Conservation (phyloP, 2,329 filamentous ascomycete genomes). For the Aspergillus sp. region DNA sequence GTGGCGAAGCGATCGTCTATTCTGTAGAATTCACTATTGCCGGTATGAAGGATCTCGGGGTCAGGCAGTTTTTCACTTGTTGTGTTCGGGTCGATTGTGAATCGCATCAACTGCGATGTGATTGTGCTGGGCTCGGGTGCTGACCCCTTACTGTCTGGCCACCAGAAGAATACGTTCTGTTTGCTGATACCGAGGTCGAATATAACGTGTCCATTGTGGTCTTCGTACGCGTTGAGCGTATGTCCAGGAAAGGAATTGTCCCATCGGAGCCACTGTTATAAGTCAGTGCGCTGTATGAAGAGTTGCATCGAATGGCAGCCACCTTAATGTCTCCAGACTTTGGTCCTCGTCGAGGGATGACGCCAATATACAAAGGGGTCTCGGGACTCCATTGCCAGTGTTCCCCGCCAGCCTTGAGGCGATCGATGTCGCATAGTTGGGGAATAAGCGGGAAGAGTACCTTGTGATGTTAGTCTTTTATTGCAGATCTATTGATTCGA, state of each 20-base stretch:
- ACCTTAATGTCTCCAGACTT: slow-evolving; percentile 38
- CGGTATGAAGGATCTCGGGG: slow-evolving; percentile 21
- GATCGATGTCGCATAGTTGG: slow-evolving; percentile 38
- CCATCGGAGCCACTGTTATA: slow-evolving; percentile 42
- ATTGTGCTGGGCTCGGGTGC: slow-evolving; percentile 34
- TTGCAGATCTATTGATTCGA: background rate
- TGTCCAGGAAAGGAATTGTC: slow-evolving; percentile 41
- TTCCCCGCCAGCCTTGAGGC: slow-evolving; percentile 43
- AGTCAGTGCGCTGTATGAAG: background rate
- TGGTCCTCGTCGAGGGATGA: slow-evolving; percentile 27
- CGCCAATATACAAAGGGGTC: slow-evolving; percentile 32
- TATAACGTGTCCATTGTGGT: slow-evolving; percentile 29
- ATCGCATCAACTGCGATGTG: slow-evolving; percentile 26
- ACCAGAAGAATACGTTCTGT: slow-evolving; percentile 49
- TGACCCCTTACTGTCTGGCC: slow-evolving; percentile 41
- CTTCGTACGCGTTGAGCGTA: slow-evolving; percentile 42
- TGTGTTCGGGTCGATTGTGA: slow-evolving; percentile 30
- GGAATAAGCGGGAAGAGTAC: slow-evolving; percentile 43
- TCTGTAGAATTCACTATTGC: slow-evolving; percentile 54
- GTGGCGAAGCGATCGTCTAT: slow-evolving; percentile 51
- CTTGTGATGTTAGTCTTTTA: slow-evolving; percentile 14
- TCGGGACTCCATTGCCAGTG: slow-evolving; percentile 45
- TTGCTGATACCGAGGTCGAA: slow-evolving; percentile 42
- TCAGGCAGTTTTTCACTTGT: slow-evolving; percentile 25
- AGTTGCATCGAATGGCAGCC: background rate